Base-by-base conservation (phyloP, 2,329 filamentous ascomycete genomes). In the Aspergillus jensenii region DNA sequence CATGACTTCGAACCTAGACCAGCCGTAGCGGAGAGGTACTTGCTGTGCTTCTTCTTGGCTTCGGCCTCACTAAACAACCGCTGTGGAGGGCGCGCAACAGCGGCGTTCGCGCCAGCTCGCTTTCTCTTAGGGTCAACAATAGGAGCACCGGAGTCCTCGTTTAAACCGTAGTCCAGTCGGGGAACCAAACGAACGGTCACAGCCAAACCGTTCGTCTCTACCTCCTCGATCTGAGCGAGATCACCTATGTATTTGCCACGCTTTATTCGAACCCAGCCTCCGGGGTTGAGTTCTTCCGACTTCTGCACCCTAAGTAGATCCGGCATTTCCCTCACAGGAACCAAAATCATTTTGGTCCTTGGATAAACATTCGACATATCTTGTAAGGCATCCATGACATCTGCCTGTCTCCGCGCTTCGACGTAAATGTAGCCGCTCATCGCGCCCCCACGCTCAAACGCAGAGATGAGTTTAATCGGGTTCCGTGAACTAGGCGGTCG, bases 401-500 rank as follows among this genome's bases (percentile, higher is more conserved):
- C 92, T 46, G 90, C 90, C 72, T 95, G 90, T 61, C 90, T 86
- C 65, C 89, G 86, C 12, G 95, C 93, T 76, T 99, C 95, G 39
- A 98, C 89, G 73, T 99, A 99, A 71, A 99, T 87, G 73, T 93
- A 96, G 27, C 95, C 95, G 72, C 90, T 89, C 91, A 98, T 97
- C 47, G 89, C 86, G 40, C 88, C 84, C 57, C 90, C 91, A 61
- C 95, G 89, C 76, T 98, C 93, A 69, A 99, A 98, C 1, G 91
- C 93, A 0, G 91, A 90, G 51, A 90, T 93, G 64, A 99, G 93
- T 63, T 87, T 86, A 23, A 96, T 79, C 49, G 92, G 89, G 60
- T 93, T 89, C 67, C 92, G 90, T 21, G 90, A 91, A 27, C 86
- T 87, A 49, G 84, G 77, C 4, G 74, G 76, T 40, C 89, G 85